phyloP scores from a whole-genome alignment of 2,329 filamentous ascomycete genomes.

The Paecilomyces sp. region DNA sequence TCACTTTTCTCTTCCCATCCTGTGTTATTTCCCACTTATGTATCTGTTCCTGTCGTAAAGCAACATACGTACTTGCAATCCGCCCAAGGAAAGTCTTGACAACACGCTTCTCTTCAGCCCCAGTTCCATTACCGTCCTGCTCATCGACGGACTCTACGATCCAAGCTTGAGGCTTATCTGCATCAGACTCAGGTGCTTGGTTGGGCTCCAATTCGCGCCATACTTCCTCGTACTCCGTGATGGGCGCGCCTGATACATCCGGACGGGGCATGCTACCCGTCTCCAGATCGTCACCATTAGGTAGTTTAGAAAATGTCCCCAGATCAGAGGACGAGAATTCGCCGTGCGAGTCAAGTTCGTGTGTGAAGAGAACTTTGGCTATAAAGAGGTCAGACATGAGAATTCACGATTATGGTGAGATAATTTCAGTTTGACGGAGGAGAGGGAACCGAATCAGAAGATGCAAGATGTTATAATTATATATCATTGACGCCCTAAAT shows the following conservation, averaged over 20 bases:
- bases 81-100: neutral
- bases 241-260: neutral
- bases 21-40: neutral
- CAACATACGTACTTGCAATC: neutral
- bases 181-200: neutral
- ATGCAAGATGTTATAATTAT: too few species aligned
- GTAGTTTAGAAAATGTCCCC: slow-evolving; percentile 29
- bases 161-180: neutral
- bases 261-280: slow-evolving; percentile 27
- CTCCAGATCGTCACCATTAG: slow-evolving; percentile 35
- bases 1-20: neutral
- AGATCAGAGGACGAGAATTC: neutral
- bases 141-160: neutral
- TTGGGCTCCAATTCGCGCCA: neutral
- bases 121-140: neutral
- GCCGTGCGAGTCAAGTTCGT: neutral
- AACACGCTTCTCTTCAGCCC: neutral
- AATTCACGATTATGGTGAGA: neutral
- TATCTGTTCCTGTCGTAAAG: neutral
- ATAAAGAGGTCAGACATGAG: neutral
- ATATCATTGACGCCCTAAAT: too few species aligned
- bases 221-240: neutral
- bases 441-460: too few species aligned
- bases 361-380: neutral
- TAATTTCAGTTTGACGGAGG: neutral